A percentile compares a stretch with the other conserved stretches of the same genome.
phyloP scores from a whole-genome alignment of 2,329 filamentous ascomycete species.

The Diplodia sapinea region DNA sequence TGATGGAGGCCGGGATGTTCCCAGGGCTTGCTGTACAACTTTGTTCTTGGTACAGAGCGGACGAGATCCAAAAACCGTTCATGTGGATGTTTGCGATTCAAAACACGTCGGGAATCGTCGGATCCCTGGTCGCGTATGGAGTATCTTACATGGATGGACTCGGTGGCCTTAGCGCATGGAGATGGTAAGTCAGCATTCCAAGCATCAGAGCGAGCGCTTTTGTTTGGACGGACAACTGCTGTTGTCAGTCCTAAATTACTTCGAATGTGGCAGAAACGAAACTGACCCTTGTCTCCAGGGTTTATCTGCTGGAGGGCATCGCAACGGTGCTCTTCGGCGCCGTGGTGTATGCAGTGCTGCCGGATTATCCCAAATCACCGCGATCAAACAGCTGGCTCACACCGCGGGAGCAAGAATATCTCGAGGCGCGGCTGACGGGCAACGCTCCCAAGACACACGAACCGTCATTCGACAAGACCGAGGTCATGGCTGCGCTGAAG shows the following conservation, averaged over 20 bases:
- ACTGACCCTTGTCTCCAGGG: slow-evolving; percentile 35
- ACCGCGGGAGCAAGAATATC: slow-evolving; percentile 49
- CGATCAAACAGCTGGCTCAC: slow-evolving; percentile 49
- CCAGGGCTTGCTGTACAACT: slow-evolving; percentile 44
- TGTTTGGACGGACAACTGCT: neutral
- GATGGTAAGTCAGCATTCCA: slow-evolving; percentile 31
- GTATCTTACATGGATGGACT: slow-evolving; percentile 38
- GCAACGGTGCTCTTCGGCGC: slow-evolving; percentile 50
- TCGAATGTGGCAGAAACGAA: neutral
- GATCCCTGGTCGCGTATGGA: slow-evolving; percentile 39
- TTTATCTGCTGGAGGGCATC: slow-evolving; percentile 55
- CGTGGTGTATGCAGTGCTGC: slow-evolving; percentile 49
- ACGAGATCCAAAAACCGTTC: slow-evolving; percentile 47
- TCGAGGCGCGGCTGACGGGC: slow-evolving; percentile 49
- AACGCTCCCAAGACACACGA: slow-evolving; percentile 51
- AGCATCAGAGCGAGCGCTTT: no score
- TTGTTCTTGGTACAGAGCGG: slow-evolving; percentile 46
- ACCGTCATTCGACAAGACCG: slow-evolving; percentile 44
- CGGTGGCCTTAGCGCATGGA: slow-evolving; percentile 36
- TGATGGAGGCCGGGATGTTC: slow-evolving; percentile 41
- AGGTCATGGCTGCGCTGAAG: slow-evolving; percentile 46
- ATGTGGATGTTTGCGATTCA: slow-evolving; percentile 46
- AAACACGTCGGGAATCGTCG: slow-evolving; percentile 44
- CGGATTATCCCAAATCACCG: slow-evolving; percentile 54
- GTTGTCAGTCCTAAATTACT: no score